Conservation (phyloP, 1,284 basidiomycete species). For the Ustilago esculenta region DNA sequence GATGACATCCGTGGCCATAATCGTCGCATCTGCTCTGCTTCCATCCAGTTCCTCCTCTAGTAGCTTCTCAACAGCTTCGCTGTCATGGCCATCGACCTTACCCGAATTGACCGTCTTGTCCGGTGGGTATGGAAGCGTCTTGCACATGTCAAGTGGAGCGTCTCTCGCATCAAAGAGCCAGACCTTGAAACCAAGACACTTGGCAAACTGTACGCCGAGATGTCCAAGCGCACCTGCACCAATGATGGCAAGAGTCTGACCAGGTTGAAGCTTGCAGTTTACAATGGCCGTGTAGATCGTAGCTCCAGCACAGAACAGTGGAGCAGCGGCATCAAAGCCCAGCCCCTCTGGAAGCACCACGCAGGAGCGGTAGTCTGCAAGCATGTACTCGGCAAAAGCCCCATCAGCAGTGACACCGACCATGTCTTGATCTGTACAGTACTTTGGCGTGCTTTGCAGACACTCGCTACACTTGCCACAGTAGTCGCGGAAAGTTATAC, state of each 20-base stretch:
- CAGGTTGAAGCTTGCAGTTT: constrained; percentile 33
- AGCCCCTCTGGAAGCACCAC: constrained; percentile 52
- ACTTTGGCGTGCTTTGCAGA: constrained; percentile 37
- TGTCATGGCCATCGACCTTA: constrained; percentile 26
- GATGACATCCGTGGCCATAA: constrained; percentile 47
- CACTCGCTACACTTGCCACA: constrained; percentile 51
- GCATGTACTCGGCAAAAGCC: constrained; percentile 54
- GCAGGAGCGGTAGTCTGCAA: constrained; percentile 48
- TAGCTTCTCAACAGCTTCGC: constrained; percentile 11
- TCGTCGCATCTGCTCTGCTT: constrained; percentile 34
- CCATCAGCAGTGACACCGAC: constrained; percentile 49
- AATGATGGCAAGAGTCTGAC: constrained; percentile 67
- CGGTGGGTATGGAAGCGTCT: constrained; percentile 32
- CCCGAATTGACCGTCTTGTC: constrained; percentile 42
- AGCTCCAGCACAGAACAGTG: constrained; percentile 69
- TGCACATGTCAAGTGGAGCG: constrained; percentile 26
- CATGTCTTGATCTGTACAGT: constrained; percentile 46
- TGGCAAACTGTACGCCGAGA: constrained; percentile 64
- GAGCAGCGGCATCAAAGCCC: constrained; percentile 61
- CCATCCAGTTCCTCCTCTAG: constrained; percentile 20
- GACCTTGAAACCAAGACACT: constrained; percentile 64
- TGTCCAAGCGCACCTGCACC: constrained; percentile 69
- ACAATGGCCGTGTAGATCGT: constrained; percentile 67
- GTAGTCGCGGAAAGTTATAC: constrained; percentile 50
- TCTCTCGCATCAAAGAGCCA: constrained; percentile 59